Percentiles rank a stretch among this genome's conserved stretches.
These are phyloP conservation scores for Acanthamoeba triangularis DNA, from an alignment of 208 protist genomes.

Conservation along the genomic window DNA sequence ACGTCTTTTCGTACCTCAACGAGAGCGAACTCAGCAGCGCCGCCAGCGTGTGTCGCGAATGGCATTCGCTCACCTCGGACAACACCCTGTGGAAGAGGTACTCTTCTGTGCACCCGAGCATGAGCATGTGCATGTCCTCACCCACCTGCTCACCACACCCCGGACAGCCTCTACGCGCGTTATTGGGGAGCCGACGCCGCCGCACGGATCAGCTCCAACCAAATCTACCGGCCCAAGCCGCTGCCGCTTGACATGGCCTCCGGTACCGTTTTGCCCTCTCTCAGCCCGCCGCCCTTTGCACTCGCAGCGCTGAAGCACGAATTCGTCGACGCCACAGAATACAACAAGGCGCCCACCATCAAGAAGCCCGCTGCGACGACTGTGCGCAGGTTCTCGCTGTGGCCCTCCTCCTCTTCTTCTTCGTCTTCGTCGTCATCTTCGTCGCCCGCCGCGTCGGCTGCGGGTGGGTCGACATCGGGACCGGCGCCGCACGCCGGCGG, in stretches of 20 bases:
- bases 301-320: neutral
- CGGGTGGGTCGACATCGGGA: too few relatives aligned
- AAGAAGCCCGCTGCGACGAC: neutral
- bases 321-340: neutral
- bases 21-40: conserved; percentile 8
- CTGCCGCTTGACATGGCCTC: neutral
- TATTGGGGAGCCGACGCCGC: conserved; percentile 32
- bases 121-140: too few relatives aligned
- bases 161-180: neutral
- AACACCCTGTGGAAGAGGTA: conserved; percentile 40
- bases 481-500: too few relatives aligned
- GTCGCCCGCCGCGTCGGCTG: neutral
- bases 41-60: conserved; percentile 1
- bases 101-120: too few relatives aligned
- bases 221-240: neutral
- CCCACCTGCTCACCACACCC: too few relatives aligned
- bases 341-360: neutral
- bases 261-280: neutral
- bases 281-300: too few relatives aligned
- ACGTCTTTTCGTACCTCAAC: conserved; percentile 15
- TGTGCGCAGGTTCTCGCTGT: neutral
- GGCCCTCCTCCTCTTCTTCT: neutral
- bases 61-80: neutral
- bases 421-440: neutral
- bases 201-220: neutral